Evolutionary conservation across 106 monocot genomes (phyloP).

Genomic region (Amphibolis antarctica): DNA sequence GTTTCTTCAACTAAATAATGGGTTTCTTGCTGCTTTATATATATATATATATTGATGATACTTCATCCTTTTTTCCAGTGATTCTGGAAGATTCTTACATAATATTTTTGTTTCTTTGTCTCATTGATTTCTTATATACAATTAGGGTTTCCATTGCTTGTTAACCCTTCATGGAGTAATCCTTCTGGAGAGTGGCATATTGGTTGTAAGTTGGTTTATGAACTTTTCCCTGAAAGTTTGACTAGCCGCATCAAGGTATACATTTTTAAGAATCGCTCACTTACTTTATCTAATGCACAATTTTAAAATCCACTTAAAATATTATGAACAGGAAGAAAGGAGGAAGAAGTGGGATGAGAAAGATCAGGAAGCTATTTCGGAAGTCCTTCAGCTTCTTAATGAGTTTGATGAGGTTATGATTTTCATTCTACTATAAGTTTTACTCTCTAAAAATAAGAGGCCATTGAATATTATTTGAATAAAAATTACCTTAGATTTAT

Average conservation of each 20-base stretch:
- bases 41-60: not conserved
- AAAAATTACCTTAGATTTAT: no score
- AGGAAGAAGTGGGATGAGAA: constrained; percentile 89
- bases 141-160: constrained; percentile 36
- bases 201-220: constrained; percentile 88
- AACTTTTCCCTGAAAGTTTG: constrained; percentile 69
- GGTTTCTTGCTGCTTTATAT: not conserved
- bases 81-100: no score
- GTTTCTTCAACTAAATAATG: no score
- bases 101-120: not conserved
- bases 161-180: constrained; percentile 88
- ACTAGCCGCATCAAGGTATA: constrained; percentile 70
- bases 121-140: not conserved
- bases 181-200: constrained; percentile 97
- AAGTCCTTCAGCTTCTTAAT: constrained; percentile 60
- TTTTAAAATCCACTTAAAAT: not conserved
- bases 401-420: constrained; percentile 81
- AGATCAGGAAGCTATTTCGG: constrained; percentile 89
- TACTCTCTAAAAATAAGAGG: not conserved
- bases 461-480: not conserved
- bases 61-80: not conserved
- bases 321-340: constrained; percentile 68
- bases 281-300: not conserved
- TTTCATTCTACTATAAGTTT: not conserved
- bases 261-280: constrained; percentile 1